A percentile compares a stretch with the other conserved stretches of the same genome.
phyloP scores from a whole-genome alignment of 192 early-diverging fungal genomes.

The Entophlyctis luteolus region DNA sequence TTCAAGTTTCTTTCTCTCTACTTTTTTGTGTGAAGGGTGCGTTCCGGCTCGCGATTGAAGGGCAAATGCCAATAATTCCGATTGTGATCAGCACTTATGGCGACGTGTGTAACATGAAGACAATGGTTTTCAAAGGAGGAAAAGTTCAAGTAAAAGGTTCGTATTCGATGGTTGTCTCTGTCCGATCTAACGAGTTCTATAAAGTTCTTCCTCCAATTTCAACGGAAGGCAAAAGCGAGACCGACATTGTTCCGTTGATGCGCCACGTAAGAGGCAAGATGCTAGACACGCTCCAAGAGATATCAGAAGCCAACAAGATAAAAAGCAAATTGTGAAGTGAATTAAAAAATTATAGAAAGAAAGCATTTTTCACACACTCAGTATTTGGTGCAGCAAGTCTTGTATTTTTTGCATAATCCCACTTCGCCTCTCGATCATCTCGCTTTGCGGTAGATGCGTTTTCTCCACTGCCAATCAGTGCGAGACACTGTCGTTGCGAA shows the following conservation, averaged over 20 bases:
- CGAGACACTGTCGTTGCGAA: no score
- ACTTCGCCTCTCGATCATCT: no score
- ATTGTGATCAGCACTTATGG: conserved; percentile 74
- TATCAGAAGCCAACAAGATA: no score
- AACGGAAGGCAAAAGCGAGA: conserved; percentile 26
- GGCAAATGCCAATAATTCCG: conserved; percentile 83
- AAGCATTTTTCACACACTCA: no score
- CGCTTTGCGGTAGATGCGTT: no score
- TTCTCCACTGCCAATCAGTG: no score
- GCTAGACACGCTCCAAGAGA: no score
- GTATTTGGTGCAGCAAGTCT: no score
- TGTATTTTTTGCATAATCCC: no score
- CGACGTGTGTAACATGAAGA: conserved; percentile 31
- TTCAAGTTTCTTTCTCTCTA: conserved; percentile 36
- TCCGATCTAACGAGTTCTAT: conserved; percentile 87
- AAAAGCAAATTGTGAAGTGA: no score
- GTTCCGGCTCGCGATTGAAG: conserved; percentile 87
- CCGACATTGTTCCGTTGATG: conserved; percentile 27
- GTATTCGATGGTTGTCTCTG: conserved; percentile 54
- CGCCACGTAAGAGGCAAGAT: no score
- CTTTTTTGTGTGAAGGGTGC: conserved; percentile 62
- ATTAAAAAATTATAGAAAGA: no score
- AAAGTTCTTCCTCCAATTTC: conserved; percentile 37
- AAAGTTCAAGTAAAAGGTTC: conserved; percentile 71
- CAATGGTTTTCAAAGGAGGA: conserved; percentile 34